Conservation (phyloP, 192 early-diverging fungal genomes). For the Linnemannia hyalina region DNA sequence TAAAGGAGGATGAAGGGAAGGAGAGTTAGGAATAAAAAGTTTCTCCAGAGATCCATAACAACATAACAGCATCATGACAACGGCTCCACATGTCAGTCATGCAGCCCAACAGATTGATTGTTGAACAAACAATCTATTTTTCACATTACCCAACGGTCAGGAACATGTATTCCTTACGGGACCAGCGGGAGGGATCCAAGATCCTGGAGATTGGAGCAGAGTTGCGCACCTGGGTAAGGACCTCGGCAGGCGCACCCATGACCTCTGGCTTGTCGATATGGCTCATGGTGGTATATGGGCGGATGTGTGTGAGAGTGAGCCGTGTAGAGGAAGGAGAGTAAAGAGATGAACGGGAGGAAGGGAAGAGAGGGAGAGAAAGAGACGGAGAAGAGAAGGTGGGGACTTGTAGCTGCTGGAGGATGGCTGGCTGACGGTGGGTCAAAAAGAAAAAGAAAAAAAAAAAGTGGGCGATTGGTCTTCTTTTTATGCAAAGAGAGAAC, state of each 20-base stretch:
- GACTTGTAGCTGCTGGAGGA: conserved; percentile 3
- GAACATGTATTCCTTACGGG: conserved; percentile 32
- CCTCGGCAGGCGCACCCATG: neutral
- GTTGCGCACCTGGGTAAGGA: neutral
- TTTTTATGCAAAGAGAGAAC: neutral
- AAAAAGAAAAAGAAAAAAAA: neutral
- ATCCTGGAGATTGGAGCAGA: conserved; percentile 6
- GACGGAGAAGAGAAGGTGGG: neutral
- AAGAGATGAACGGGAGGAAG: neutral
- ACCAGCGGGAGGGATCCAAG: conserved; percentile 26
- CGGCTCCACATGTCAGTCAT: neutral
- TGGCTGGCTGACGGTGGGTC: neutral
- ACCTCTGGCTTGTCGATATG: neutral
- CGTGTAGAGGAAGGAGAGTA: neutral
- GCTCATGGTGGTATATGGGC: neutral
- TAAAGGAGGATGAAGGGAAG: too few relatives aligned
- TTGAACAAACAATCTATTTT: too few relatives aligned
- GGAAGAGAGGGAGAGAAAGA: neutral
- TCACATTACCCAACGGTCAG: conserved; percentile 26
- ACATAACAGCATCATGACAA: neutral
- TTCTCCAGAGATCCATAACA: neutral
- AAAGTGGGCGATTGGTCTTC: neutral
- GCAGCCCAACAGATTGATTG: neutral
- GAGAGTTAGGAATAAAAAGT: neutral
- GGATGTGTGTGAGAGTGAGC: neutral